phyloP scores from a whole-genome alignment of 306 rosid species.

The Cucurbita moschata region DNA sequence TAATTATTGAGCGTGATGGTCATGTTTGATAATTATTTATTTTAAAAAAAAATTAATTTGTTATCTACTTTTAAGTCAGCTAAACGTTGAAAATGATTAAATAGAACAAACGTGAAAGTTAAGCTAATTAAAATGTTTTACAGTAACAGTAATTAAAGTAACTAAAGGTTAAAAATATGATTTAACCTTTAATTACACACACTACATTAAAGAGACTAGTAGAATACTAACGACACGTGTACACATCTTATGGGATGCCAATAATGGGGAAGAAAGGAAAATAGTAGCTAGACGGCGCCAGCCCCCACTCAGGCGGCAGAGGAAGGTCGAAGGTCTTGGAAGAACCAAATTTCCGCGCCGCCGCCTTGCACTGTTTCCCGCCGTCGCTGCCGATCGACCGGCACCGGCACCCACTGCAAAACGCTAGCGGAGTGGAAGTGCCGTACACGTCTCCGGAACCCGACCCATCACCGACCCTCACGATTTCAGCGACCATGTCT shows the following conservation, averaged over 20 bases:
- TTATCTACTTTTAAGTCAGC: too few relatives aligned
- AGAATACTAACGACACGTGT: neutral
- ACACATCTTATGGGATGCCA: slow-evolving; percentile 54
- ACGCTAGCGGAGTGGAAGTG: slow-evolving; percentile 43
- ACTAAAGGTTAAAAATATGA: neutral
- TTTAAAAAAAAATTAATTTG: too few relatives aligned
- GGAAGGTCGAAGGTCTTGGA: slow-evolving; percentile 59
- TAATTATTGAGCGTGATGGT: too few relatives aligned
- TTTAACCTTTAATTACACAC: neutral
- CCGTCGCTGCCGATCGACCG: slow-evolving; percentile 11
- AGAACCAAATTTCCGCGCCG: slow-evolving; percentile 17
- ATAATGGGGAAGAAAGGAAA: slow-evolving; percentile 73
- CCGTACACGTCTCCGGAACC: slow-evolving; percentile 24
- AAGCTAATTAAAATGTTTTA: too few relatives aligned
- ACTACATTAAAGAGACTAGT: too few relatives aligned
- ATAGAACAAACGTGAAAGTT: too few relatives aligned
- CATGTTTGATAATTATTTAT: too few relatives aligned
- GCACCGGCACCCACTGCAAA: slow-evolving; percentile 52
- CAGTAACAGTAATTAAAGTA: too few relatives aligned
- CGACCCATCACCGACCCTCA: neutral
- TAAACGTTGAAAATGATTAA: too few relatives aligned
- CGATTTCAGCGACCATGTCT: slow-evolving; percentile 23
- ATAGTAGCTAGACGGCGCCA: slow-evolving; percentile 66
- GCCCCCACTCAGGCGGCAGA: slow-evolving; percentile 68
- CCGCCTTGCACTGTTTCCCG: slow-evolving; percentile 14